phyloP scores from a whole-genome alignment of 768 basidiomycete species.

The Mycena epipterygia region DNA sequence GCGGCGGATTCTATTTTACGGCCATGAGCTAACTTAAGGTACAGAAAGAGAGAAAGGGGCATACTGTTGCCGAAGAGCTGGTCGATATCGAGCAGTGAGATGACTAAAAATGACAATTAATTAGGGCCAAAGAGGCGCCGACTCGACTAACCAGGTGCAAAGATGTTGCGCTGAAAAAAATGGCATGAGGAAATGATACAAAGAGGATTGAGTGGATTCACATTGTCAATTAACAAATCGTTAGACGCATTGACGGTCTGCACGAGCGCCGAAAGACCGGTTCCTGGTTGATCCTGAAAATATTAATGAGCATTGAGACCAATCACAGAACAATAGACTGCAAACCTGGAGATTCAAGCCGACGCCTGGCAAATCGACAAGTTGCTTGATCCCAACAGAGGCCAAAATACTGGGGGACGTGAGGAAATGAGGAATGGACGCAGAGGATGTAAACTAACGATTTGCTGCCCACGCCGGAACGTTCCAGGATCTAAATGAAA shows the following conservation, averaged over 20 bases:
- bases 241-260: slow-evolving; percentile 17
- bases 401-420: slow-evolving; percentile 11
- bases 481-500: slow-evolving; percentile 22
- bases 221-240: slow-evolving; percentile 24
- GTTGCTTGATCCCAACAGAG: slow-evolving; percentile 43
- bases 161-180: slow-evolving; percentile 22
- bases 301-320: neutral
- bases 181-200: neutral
- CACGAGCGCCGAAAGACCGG: slow-evolving; percentile 27
- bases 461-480: slow-evolving; percentile 30
- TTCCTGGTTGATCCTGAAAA: slow-evolving; percentile 44
- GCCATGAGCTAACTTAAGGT: neutral
- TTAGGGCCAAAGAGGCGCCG: too few species aligned
- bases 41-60: neutral
- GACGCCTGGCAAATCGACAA: slow-evolving; percentile 56
- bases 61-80: slow-evolving; percentile 25
- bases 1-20: neutral
- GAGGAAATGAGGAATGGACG: neutral
- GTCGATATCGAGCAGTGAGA: slow-evolving; percentile 26
- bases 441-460: slow-evolving; percentile 1
- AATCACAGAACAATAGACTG: too few species aligned
- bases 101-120: slow-evolving; percentile 11
- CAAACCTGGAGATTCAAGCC: slow-evolving; percentile 51
- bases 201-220: neutral
- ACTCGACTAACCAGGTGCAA: slow-evolving; percentile 26